Evolutionary conservation across 805 yeast species (phyloP).

Genomic region (Myxozyma nipponensis): DNA sequence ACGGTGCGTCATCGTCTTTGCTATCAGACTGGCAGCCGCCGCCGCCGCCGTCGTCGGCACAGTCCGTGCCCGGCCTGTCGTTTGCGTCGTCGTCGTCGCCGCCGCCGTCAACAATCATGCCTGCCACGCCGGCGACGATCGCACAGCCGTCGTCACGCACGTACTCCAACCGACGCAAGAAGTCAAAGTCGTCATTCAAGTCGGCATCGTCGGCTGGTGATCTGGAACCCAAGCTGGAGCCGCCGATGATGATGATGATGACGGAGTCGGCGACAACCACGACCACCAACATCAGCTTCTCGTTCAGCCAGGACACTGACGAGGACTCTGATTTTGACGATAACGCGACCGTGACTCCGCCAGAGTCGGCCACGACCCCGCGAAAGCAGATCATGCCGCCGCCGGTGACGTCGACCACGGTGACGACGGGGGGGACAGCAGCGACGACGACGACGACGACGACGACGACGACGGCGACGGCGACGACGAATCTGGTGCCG

Average conservation of each 20-base stretch:
- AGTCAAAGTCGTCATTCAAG: not conserved
- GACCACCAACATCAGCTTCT: not conserved
- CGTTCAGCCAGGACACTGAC: not conserved
- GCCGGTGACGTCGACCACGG: slow-evolving; percentile 6
- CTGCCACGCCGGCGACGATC: slow-evolving; percentile 21
- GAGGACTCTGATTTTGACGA: not conserved
- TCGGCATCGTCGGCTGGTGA: slow-evolving; percentile 1
- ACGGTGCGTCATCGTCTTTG: not conserved
- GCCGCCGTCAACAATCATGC: slow-evolving; percentile 6
- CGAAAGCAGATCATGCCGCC: not conserved
- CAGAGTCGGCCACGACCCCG: not conserved
- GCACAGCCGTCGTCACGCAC: not conserved
- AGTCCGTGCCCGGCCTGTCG: slow-evolving; percentile 20
- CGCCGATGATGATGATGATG: too few relatives aligned
- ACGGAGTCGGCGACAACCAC: too few relatives aligned
- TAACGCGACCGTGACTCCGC: not conserved
- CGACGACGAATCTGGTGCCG: not conserved
- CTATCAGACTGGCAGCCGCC: too few relatives aligned
- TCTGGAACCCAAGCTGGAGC: too few relatives aligned
- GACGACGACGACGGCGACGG: slow-evolving; percentile 4
- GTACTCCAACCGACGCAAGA: not conserved
- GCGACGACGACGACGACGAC: slow-evolving; percentile 15
- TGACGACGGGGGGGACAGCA: slow-evolving; percentile 2
- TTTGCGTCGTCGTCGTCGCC: slow-evolving; percentile 27
- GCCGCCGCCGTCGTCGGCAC: slow-evolving; percentile 5